Conservation (phyloP, 2,329 filamentous ascomycete genomes). For the Lomentospora prolificans region DNA sequence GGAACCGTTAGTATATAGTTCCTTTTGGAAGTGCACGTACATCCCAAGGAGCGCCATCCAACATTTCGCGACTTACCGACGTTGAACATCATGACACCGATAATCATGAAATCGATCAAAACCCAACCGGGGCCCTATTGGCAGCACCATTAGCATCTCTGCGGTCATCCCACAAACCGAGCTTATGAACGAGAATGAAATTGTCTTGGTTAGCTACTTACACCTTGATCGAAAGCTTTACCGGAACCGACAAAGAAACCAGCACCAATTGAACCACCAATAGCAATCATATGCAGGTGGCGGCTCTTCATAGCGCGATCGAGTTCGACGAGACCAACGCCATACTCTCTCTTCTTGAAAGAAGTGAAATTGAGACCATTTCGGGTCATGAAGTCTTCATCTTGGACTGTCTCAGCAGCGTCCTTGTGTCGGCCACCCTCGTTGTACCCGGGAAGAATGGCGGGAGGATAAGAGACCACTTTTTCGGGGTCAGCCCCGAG, state of each 20-base stretch:
- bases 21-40: too few relatives aligned
- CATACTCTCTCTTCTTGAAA: conserved; percentile 27
- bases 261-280: conserved; percentile 51
- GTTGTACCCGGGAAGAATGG: conserved; percentile 9
- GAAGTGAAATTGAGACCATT: conserved; percentile 27
- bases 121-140: conserved; percentile 29
- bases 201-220: too few relatives aligned
- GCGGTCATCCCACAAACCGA: too few relatives aligned
- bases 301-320: conserved; percentile 42
- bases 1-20: background rate
- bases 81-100: conserved; percentile 53
- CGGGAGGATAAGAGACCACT: conserved; percentile 5
- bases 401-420: conserved; percentile 14
- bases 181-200: too few relatives aligned
- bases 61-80: conserved; percentile 24
- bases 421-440: conserved; percentile 2
- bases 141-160: conserved; percentile 5
- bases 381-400: conserved; percentile 25
- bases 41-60: too few relatives aligned
- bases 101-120: conserved; percentile 42
- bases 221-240: conserved; percentile 40
- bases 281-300: conserved; percentile 54
- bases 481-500: conserved; percentile 11
- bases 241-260: conserved; percentile 55
- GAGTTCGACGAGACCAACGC: conserved; percentile 24